A percentile compares a stretch with the other conserved stretches of the same genome.
These are phyloP conservation scores for Eleusine indica DNA, from an alignment of 176 grass and related monocot genomes.

Conservation along the genomic window DNA sequence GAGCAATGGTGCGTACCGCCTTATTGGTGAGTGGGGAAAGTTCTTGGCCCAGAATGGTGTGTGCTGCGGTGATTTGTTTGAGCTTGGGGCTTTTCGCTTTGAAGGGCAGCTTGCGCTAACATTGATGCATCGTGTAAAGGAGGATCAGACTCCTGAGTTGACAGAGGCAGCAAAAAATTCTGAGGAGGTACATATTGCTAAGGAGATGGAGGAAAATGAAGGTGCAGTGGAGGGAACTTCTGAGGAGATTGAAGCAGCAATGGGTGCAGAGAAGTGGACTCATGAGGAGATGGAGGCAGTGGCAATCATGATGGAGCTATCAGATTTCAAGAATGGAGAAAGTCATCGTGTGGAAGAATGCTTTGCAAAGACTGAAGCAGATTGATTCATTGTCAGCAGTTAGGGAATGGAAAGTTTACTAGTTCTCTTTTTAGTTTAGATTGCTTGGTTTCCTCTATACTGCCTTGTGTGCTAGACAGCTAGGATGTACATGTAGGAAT, in stretches of 20 bases:
- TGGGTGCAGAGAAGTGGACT: not conserved
- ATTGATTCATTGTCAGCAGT: not conserved
- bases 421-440: conserved; percentile 5
- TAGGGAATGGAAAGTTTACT: not conserved
- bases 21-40: conserved; percentile 2
- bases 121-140: not conserved
- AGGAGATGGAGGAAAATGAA: not conserved
- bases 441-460: not conserved
- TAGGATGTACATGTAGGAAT: not conserved
- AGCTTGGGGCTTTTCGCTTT: conserved; percentile 24
- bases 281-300: not conserved
- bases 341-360: not conserved
- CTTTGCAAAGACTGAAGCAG: not conserved
- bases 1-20: not conserved
- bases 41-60: conserved; percentile 6
- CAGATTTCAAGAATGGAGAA: not conserved
- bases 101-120: not conserved
- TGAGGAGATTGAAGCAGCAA: not conserved
- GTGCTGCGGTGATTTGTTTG: not conserved
- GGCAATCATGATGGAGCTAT: conserved; percentile 4
- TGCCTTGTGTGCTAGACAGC: conserved; percentile 23
- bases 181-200: not conserved
- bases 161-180: not conserved
- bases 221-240: not conserved
- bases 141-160: not conserved